These are phyloP conservation scores for Verticillium klebahnii DNA, from an alignment of 2,329 filamentous ascomycete genomes.

Conservation along the genomic window DNA sequence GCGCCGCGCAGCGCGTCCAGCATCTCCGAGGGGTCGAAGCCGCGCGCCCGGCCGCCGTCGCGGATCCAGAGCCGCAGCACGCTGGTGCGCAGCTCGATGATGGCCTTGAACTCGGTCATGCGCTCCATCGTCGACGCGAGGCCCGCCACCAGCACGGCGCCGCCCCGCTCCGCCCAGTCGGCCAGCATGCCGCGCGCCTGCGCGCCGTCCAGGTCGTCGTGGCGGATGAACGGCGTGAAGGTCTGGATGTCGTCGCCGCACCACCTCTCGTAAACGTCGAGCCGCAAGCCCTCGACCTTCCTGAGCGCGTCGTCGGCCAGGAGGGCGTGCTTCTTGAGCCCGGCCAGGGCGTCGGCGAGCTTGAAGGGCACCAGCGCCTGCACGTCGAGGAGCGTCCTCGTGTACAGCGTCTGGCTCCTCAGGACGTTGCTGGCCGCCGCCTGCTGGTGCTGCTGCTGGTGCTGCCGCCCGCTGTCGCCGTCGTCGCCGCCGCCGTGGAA, in stretches of 20 bases:
- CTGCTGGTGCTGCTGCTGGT: constrained; percentile 16
- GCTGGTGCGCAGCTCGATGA: constrained; percentile 65
- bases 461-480: constrained; percentile 20
- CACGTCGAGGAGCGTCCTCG: constrained; percentile 71
- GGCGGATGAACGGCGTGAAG: constrained; percentile 82
- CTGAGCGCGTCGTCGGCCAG: constrained; percentile 67
- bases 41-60: constrained; percentile 58
- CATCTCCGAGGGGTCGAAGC: constrained; percentile 64
- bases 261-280: constrained; percentile 77
- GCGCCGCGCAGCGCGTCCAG: constrained; percentile 63
- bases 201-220: constrained; percentile 65
- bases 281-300: constrained; percentile 62
- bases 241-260: constrained; percentile 76
- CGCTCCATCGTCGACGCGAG: constrained; percentile 54
- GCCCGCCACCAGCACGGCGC: constrained; percentile 56
- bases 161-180: constrained; percentile 59
- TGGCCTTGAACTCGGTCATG: constrained; percentile 61
- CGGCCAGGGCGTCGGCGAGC: constrained; percentile 63
- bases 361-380: constrained; percentile 70
- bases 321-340: constrained; percentile 65
- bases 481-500: constrained; percentile 45
- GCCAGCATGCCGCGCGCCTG: constrained; percentile 58
- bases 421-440: constrained; percentile 45
- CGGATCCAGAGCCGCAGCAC: constrained; percentile 73
- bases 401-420: constrained; percentile 66